phyloP scores from a whole-genome alignment of 2,329 filamentous ascomycete genomes.

The Geosmithia putterillii region DNA sequence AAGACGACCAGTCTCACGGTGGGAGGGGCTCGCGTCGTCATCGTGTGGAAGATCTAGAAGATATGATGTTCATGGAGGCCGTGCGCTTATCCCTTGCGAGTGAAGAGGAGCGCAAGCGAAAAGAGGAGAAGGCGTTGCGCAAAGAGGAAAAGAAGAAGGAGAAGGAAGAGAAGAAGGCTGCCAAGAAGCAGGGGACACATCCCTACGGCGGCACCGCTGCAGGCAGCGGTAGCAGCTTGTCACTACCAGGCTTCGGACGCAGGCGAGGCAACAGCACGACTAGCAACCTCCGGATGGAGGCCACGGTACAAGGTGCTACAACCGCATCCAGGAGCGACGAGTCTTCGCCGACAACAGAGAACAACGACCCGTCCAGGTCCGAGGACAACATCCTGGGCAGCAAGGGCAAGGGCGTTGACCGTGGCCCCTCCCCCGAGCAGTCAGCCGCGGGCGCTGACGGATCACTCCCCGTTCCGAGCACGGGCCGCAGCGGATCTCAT shows the following conservation, averaged over 20 bases:
- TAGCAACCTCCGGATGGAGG: constrained; percentile 47
- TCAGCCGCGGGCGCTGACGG: constrained; percentile 9
- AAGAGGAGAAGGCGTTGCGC: constrained; percentile 38
- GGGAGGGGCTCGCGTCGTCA: constrained; percentile 15
- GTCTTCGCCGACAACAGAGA: constrained; percentile 5
- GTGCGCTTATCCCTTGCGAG: constrained; percentile 82
- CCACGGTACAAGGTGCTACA: constrained; percentile 33
- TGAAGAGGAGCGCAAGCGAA: constrained; percentile 84
- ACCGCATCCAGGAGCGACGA: constrained; percentile 13
- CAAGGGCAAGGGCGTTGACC: constrained; percentile 63
- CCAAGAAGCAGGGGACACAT: constrained; percentile 43
- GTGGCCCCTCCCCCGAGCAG: constrained; percentile 14
- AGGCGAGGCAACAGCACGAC: constrained; percentile 46
- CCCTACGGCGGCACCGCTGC: constrained; percentile 23
- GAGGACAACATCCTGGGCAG: constrained; percentile 20
- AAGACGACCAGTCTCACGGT: not conserved
- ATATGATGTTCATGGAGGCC: constrained; percentile 98
- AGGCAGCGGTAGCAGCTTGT: constrained; percentile 52
- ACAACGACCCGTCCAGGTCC: not conserved
- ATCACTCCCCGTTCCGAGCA: constrained; percentile 33
- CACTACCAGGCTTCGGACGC: constrained; percentile 41
- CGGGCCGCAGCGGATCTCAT: constrained; percentile 52
- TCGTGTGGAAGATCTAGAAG: constrained; percentile 79
- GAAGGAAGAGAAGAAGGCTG: constrained; percentile 71
- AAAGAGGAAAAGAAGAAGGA: constrained; percentile 80